Evolutionary conservation across 2,329 filamentous ascomycete genomes (phyloP).

Genomic region (Aspergillus caelatus): DNA sequence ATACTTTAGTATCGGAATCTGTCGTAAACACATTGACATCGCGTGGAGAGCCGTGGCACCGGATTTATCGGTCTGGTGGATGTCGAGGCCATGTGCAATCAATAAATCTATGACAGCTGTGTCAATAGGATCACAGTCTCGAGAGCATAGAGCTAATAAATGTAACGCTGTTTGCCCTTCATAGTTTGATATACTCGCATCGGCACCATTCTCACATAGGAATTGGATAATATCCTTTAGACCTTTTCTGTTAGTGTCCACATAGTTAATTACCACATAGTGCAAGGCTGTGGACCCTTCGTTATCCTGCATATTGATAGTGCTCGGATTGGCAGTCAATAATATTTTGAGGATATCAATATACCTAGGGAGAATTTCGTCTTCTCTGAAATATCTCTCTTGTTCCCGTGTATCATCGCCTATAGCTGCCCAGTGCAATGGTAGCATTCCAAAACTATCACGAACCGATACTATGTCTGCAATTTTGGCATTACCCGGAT

Average conservation of each 20-base stretch:
- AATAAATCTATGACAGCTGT: background rate
- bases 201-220: background rate
- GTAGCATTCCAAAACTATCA: conserved; percentile 8
- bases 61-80: background rate
- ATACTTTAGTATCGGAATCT: background rate
- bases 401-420: background rate
- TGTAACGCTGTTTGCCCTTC: background rate
- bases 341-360: background rate
- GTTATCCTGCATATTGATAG: background rate
- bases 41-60: background rate
- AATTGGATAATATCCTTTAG: background rate
- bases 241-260: background rate
- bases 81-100: background rate
- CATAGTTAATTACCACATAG: background rate
- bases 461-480: background rate
- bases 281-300: background rate
- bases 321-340: background rate
- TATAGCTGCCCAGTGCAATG: conserved; percentile 10
- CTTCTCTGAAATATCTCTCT: background rate
- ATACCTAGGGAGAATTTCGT: background rate
- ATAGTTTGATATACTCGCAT: background rate
- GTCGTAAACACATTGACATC: background rate
- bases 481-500: background rate
- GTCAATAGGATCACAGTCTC: background rate
- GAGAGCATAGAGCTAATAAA: background rate